These are phyloP conservation scores for Camellia sinensis DNA, from an alignment of 148 eudicot species.

Conservation along the genomic window DNA sequence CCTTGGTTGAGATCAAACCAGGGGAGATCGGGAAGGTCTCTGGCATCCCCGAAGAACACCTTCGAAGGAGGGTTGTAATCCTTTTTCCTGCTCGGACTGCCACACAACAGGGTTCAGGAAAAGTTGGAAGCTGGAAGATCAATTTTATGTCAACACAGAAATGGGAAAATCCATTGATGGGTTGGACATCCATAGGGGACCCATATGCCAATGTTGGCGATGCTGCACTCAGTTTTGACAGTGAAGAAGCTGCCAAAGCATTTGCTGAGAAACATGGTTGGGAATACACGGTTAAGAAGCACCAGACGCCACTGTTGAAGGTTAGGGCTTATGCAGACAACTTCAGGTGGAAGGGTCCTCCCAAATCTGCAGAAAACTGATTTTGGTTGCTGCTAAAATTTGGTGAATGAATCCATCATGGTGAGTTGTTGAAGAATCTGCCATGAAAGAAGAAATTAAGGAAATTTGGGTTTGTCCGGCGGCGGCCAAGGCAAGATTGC, in stretches of 20 bases:
- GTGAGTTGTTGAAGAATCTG: too few relatives aligned
- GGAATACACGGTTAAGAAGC: conserved; percentile 75
- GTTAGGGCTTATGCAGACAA: conserved; percentile 57
- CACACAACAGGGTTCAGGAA: conserved; percentile 91
- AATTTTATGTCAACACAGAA: conserved; percentile 84
- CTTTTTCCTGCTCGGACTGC: conserved; percentile 90
- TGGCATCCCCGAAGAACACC: conserved; percentile 80
- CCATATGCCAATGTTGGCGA: conserved; percentile 98
- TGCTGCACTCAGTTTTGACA: conserved; percentile 68
- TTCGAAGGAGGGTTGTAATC: conserved; percentile 64
- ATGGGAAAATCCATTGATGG: conserved; percentile 96
- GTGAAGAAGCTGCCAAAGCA: conserved; percentile 68
- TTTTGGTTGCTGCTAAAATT: too few relatives aligned
- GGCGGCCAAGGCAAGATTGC: too few relatives aligned
- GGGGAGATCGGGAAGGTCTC: conserved; percentile 77
- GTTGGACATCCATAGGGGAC: conserved; percentile 98
- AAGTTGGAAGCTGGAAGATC: conserved; percentile 89
- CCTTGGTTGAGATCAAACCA: conserved; percentile 53
- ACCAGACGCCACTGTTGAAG: conserved; percentile 51
- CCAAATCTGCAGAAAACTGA: conserved; percentile 25
- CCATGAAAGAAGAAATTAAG: too few relatives aligned
- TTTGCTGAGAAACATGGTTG: conserved; percentile 93
- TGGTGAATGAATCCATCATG: too few relatives aligned
- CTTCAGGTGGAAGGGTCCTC: conserved; percentile 66
- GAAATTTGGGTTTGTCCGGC: too few relatives aligned